phyloP scores from a whole-genome alignment of 495 filamentous ascomycete genomes.

The Neurospora hispaniola region DNA sequence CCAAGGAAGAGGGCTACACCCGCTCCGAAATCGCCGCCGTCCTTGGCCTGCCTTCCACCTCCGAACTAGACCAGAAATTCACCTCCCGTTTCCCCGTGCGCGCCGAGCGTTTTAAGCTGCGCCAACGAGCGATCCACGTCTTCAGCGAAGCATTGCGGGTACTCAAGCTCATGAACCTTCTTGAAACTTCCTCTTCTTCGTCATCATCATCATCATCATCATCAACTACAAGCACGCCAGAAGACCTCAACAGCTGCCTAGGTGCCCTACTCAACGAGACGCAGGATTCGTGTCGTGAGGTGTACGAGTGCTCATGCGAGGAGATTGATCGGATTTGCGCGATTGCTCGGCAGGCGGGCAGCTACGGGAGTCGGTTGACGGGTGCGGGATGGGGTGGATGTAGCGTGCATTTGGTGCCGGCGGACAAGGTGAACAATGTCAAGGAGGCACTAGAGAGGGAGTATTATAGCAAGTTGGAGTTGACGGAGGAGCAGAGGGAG shows the following conservation, averaged over 20 bases:
- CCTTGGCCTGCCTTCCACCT: slow-evolving; percentile 50
- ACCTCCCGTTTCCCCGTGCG: slow-evolving; percentile 79
- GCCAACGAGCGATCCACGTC: slow-evolving; percentile 79
- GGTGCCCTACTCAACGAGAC: slow-evolving; percentile 85
- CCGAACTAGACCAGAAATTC: slow-evolving; percentile 61
- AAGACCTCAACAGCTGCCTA: slow-evolving; percentile 52
- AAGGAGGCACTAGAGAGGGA: slow-evolving; percentile 63
- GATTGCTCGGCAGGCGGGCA: slow-evolving; percentile 66
- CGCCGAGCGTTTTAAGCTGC: slow-evolving; percentile 78
- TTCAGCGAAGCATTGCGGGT: slow-evolving; percentile 84
- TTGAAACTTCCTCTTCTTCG: slow-evolving; percentile 32
- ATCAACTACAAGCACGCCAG: slow-evolving; percentile 14
- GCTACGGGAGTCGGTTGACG: slow-evolving; percentile 78
- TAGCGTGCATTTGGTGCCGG: slow-evolving; percentile 83
- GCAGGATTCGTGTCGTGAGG: slow-evolving; percentile 70
- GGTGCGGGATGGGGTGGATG: slow-evolving; percentile 97
- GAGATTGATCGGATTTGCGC: slow-evolving; percentile 81
- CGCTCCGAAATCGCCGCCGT: slow-evolving; percentile 72
- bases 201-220: background rate
- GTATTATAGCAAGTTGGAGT: slow-evolving; percentile 73
- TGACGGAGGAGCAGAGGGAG: slow-evolving; percentile 61
- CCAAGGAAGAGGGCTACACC: slow-evolving; percentile 74
- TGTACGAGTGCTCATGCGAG: slow-evolving; percentile 82
- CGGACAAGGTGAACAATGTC: slow-evolving; percentile 73
- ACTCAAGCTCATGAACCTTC: slow-evolving; percentile 64